Evolutionary conservation across 2,329 filamentous ascomycete species (phyloP).

Genomic region (Exophiala mesophila): DNA sequence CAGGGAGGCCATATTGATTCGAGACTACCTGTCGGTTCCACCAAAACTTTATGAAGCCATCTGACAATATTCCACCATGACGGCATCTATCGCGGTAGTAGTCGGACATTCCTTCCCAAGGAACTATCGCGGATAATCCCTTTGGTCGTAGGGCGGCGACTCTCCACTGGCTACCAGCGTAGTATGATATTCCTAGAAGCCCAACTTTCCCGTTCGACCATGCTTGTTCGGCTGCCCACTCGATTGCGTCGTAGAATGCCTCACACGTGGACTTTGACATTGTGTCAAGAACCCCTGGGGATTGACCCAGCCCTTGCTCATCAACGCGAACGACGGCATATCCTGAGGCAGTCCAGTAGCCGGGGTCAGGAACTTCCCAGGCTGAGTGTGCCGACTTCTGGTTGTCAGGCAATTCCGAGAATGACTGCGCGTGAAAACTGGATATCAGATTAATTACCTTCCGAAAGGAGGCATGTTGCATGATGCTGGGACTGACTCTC

Average conservation of each 20-base stretch:
- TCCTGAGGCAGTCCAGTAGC: constrained; percentile 51
- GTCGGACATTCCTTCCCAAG: constrained; percentile 55
- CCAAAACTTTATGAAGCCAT: constrained; percentile 50
- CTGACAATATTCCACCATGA: constrained; percentile 58
- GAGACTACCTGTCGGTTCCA: constrained; percentile 58
- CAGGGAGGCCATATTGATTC: constrained; percentile 63
- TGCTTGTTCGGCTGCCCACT: constrained; percentile 48
- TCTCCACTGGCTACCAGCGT: constrained; percentile 52
- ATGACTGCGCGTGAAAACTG: constrained; percentile 48
- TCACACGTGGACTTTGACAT: constrained; percentile 51
- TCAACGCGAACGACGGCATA: constrained; percentile 54
- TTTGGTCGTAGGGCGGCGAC: constrained; percentile 50
- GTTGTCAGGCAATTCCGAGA: constrained; percentile 48
- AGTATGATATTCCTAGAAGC: constrained; percentile 49
- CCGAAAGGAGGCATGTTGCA: not conserved
- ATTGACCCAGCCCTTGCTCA: constrained; percentile 50
- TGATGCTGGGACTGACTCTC: constrained; percentile 40
- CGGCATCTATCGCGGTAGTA: constrained; percentile 56
- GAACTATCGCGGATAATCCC: constrained; percentile 49
- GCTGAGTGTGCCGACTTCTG: constrained; percentile 52
- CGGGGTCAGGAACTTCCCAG: constrained; percentile 57
- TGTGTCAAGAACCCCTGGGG: constrained; percentile 48
- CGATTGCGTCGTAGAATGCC: constrained; percentile 49
- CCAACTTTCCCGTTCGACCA: constrained; percentile 51
- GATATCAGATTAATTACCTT: not conserved